Percentiles rank a stretch among this genome's conserved stretches.
phyloP scores from a whole-genome alignment of 1,284 basidiomycete genomes.

The Singerocomus rubriflavus region DNA sequence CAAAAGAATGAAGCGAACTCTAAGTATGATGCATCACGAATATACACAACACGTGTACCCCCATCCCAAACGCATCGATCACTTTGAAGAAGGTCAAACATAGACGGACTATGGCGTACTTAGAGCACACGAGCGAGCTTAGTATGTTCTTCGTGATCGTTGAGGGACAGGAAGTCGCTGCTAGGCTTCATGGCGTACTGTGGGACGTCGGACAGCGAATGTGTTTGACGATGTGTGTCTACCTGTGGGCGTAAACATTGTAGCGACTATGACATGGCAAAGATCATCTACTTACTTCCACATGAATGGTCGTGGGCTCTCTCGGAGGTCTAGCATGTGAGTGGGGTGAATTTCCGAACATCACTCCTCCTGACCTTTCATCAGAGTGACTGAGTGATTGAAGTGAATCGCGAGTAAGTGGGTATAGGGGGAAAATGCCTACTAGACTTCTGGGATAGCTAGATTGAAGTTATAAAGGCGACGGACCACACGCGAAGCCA shows the following conservation, averaged over 20 bases:
- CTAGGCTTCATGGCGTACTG: slow-evolving; percentile 25
- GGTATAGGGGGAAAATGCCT: slow-evolving; percentile 26
- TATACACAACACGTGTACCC: not conserved
- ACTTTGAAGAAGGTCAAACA: not conserved
- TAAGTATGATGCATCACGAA: slow-evolving; percentile 2
- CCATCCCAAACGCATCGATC: not conserved
- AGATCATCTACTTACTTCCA: slow-evolving; percentile 28
- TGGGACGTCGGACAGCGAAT: slow-evolving; percentile 27
- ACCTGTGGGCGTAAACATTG: slow-evolving; percentile 24
- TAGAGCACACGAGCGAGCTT: slow-evolving; percentile 20
- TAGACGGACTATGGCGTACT: not conserved
- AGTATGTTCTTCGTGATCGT: slow-evolving; percentile 20
- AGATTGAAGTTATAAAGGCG: slow-evolving; percentile 59
- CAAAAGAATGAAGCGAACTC: slow-evolving; percentile 14
- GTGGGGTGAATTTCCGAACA: slow-evolving; percentile 27
- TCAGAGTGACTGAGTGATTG: slow-evolving; percentile 26
- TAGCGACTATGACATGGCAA: not conserved
- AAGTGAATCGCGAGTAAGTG: slow-evolving; percentile 3
- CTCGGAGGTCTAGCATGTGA: slow-evolving; percentile 10
- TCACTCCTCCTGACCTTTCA: slow-evolving; percentile 31
- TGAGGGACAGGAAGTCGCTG: slow-evolving; percentile 27
- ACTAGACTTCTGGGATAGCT: slow-evolving; percentile 57
- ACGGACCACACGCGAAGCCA: slow-evolving; percentile 68
- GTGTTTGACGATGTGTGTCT: slow-evolving; percentile 35
- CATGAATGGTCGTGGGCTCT: slow-evolving; percentile 32